Conservation (phyloP, 2,329 filamentous ascomycete genomes). For the Purpureocillium takamizusanense region DNA sequence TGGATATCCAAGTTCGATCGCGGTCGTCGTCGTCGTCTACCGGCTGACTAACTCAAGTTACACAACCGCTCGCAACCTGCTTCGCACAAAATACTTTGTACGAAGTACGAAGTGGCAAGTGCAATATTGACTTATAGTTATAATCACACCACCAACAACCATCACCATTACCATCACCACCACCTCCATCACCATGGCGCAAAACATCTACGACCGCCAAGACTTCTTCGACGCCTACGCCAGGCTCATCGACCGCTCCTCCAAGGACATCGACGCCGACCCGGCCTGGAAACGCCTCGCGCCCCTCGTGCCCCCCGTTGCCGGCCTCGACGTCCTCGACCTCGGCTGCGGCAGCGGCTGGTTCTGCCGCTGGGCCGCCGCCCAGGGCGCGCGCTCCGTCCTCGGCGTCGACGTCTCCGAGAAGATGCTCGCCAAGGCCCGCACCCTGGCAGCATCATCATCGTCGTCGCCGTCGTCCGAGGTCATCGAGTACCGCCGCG, state of each 20-base stretch:
- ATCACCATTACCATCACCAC: too few species aligned
- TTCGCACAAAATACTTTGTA: too few species aligned
- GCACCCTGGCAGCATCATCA: slow-evolving; percentile 13
- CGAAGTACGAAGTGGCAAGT: too few species aligned
- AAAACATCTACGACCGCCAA: slow-evolving; percentile 32
- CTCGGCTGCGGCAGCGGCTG: slow-evolving; percentile 38
- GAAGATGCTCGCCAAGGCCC: slow-evolving; percentile 32
- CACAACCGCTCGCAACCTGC: too few species aligned
- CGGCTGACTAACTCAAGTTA: too few species aligned
- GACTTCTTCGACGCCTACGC: slow-evolving; percentile 34
- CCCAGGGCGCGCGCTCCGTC: slow-evolving; percentile 24
- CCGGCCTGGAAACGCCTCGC: slow-evolving; percentile 35
- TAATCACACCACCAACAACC: too few species aligned
- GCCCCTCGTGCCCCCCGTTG: slow-evolving; percentile 25
- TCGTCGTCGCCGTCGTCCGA: too few species aligned
- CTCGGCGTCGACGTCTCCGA: slow-evolving; percentile 30
- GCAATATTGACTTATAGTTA: too few species aligned
- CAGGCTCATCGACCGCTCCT: slow-evolving; percentile 26
- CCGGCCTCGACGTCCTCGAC: slow-evolving; percentile 26
- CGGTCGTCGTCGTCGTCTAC: too few species aligned
- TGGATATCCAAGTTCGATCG: too few species aligned
- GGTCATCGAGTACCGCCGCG: slow-evolving; percentile 23
- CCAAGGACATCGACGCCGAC: slow-evolving; percentile 27
- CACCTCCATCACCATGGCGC: slow-evolving; percentile 14
- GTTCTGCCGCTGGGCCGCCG: slow-evolving; percentile 32